Conservation (phyloP, 768 basidiomycete species). For the Dioszegia aurantiaca region DNA sequence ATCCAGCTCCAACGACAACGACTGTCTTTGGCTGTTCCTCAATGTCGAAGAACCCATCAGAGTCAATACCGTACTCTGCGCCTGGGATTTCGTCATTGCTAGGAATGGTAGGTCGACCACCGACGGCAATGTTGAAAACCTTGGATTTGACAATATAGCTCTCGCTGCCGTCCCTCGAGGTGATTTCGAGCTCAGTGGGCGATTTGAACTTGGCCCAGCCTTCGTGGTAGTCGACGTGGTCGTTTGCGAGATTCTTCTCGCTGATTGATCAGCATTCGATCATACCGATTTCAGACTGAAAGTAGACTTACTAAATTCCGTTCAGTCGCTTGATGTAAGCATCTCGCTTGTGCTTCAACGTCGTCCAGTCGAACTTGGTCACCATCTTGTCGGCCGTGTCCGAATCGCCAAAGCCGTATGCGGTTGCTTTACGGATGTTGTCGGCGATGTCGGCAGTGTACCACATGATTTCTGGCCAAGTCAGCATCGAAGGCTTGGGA, state of each 20-base stretch:
- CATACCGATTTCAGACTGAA: not conserved
- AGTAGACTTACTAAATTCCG: constrained; percentile 65
- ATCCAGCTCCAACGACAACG: constrained; percentile 92
- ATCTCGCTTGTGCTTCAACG: constrained; percentile 91
- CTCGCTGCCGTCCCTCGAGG: constrained; percentile 57
- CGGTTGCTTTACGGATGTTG: constrained; percentile 69
- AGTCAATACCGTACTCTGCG: constrained; percentile 77
- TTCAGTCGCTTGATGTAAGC: constrained; percentile 88
- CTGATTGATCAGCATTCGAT: constrained; percentile 21
- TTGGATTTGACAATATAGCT: constrained; percentile 73
- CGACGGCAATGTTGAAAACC: constrained; percentile 77
- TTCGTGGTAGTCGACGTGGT: constrained; percentile 79
- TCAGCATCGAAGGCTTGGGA: too few relatives aligned
- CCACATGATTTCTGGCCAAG: constrained; percentile 68
- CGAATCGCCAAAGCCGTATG: constrained; percentile 58
- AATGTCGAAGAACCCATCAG: constrained; percentile 94
- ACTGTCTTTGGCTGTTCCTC: constrained; percentile 87
- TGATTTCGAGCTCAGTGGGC: constrained; percentile 69
- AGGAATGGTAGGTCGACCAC: constrained; percentile 78
- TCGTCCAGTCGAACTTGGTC: constrained; percentile 73
- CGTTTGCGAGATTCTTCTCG: constrained; percentile 79
- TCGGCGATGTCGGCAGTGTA: constrained; percentile 63
- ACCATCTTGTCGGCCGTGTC: constrained; percentile 56
- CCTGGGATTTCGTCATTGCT: constrained; percentile 78
- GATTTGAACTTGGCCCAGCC: constrained; percentile 74